phyloP scores from a whole-genome alignment of 164 flowering plant genomes.

The Cinnamomum chago region DNA sequence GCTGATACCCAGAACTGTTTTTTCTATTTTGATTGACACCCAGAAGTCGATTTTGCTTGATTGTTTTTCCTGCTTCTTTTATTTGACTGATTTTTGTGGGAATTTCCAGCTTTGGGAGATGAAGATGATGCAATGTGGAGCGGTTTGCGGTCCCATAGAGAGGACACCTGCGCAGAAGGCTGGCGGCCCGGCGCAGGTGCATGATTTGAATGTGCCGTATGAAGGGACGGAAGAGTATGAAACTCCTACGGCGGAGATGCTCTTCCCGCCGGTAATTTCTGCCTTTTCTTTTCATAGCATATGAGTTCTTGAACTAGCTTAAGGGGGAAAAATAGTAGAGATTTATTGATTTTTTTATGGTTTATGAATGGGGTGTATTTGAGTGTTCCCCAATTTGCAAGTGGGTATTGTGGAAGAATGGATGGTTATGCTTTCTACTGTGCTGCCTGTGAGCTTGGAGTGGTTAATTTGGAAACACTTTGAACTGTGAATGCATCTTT shows the following conservation, averaged over 20 bases:
- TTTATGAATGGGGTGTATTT: background rate
- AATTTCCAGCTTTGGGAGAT: constrained; percentile 71
- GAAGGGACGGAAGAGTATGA: constrained; percentile 93
- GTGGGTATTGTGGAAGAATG: background rate
- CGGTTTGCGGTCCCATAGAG: constrained; percentile 57
- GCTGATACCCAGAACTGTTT: background rate
- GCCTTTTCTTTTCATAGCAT: background rate
- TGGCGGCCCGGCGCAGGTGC: constrained; percentile 55
- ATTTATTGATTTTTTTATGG: background rate
- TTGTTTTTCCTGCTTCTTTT: background rate
- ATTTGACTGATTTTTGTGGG: background rate
- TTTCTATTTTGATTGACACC: background rate
- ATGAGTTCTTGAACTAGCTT: background rate
- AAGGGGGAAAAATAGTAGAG: no score
- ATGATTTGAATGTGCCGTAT: constrained; percentile 92
- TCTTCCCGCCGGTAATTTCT: constrained; percentile 84
- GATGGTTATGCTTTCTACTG: background rate
- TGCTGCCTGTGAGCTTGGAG: background rate
- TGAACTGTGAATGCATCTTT: background rate
- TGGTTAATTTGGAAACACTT: background rate
- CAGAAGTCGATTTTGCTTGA: background rate
- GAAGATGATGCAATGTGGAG: constrained; percentile 92
- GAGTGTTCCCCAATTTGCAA: background rate
- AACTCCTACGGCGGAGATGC: constrained; percentile 94
- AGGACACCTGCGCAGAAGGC: constrained; percentile 43